phyloP scores from a whole-genome alignment of 208 protist species.

The Leishmania aethiopica region DNA sequence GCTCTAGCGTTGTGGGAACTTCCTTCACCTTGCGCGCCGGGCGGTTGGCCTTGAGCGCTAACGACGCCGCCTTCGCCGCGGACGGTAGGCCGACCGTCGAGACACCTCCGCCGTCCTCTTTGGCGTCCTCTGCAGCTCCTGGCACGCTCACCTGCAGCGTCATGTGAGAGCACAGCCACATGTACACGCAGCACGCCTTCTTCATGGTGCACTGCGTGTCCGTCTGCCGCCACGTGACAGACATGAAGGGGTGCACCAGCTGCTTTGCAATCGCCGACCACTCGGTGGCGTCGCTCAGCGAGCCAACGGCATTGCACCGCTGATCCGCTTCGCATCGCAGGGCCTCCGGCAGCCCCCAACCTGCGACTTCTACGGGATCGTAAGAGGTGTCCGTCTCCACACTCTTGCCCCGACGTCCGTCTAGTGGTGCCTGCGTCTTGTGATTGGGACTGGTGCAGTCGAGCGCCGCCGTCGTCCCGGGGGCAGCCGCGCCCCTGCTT shows the following conservation, averaged over 20 bases:
- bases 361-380: constrained; percentile 33
- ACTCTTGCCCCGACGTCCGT: background rate
- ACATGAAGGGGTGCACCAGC: constrained; percentile 47
- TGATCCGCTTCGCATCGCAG: constrained; percentile 47
- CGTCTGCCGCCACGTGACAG: constrained; percentile 70
- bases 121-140: constrained; percentile 6
- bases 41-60: constrained; percentile 11
- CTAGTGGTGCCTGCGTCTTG: background rate
- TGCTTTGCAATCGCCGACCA: constrained; percentile 31
- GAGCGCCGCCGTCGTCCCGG: background rate
- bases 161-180: constrained; percentile 72
- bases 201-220: constrained; percentile 55
- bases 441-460: too few species aligned
- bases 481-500: constrained; percentile 6
- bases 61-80: constrained; percentile 8
- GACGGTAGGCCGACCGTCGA: background rate
- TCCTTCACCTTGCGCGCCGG: constrained; percentile 17
- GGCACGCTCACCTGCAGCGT: constrained; percentile 17
- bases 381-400: constrained; percentile 11
- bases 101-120: constrained; percentile 4
- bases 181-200: constrained; percentile 63
- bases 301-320: constrained; percentile 26
- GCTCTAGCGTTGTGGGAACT: constrained; percentile 11
- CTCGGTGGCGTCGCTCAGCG: constrained; percentile 14
- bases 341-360: constrained; percentile 48